These are phyloP conservation scores for Colletotrichum paranaense DNA, from an alignment of 2,329 filamentous ascomycete species.

Conservation along the genomic window DNA sequence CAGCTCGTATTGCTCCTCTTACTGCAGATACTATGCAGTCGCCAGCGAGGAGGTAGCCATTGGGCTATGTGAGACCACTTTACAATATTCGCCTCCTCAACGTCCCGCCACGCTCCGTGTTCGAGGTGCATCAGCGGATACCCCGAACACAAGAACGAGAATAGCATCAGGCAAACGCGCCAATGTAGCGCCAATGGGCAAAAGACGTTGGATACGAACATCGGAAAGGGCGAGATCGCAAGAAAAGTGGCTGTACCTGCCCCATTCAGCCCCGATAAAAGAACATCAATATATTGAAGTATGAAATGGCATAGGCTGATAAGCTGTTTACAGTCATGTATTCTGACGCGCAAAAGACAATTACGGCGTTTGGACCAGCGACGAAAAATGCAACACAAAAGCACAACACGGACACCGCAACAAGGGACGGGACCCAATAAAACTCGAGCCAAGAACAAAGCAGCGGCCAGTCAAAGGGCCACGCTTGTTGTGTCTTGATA, in stretches of 20 bases:
- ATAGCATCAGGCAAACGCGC: constrained; percentile 11
- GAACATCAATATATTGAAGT: background rate
- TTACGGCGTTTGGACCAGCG: background rate
- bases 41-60: background rate
- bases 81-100: background rate
- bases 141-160: background rate
- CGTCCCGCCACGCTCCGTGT: too few relatives aligned
- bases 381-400: background rate
- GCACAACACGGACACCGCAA: background rate
- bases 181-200: background rate
- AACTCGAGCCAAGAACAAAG: background rate
- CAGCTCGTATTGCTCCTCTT: constrained; percentile 31
- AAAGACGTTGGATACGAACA: background rate
- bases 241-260: background rate
- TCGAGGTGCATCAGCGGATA: constrained; percentile 7
- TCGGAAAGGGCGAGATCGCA: background rate
- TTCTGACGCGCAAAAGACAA: too few relatives aligned
- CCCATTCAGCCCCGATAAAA: background rate
- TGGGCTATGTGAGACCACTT: constrained; percentile 21
- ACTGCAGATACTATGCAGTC: background rate
- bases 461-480: constrained; percentile 3
- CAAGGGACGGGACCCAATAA: background rate
- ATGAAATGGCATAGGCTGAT: background rate
- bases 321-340: background rate
- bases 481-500: background rate